Percentiles rank a stretch among this genome's conserved stretches.
phyloP scores from a whole-genome alignment of 768 basidiomycete species.

The Agaricus blazei region DNA sequence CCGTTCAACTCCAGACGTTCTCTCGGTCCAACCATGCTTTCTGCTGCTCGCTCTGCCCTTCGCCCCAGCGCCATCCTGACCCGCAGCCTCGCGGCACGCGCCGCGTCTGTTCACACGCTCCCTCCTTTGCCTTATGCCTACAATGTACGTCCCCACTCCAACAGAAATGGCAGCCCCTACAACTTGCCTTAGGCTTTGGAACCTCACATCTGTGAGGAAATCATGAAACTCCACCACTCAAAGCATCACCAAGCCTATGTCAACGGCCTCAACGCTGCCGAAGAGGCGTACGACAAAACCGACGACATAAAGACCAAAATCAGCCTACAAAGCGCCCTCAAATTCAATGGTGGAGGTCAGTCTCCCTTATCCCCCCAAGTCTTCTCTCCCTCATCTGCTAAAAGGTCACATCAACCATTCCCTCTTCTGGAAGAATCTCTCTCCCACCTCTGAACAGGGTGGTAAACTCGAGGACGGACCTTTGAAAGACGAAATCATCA shows the following conservation, averaged over 20 bases:
- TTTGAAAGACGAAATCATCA: conserved; percentile 59
- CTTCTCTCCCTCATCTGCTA: neutral
- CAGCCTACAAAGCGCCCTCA: conserved; percentile 84
- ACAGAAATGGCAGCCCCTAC: neutral
- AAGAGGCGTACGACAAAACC: conserved; percentile 66
- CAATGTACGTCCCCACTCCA: conserved; percentile 29
- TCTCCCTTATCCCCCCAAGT: too few relatives aligned
- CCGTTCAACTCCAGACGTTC: neutral
- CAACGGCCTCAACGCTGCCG: conserved; percentile 87
- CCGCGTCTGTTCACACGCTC: conserved; percentile 38
- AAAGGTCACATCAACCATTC: conserved; percentile 91
- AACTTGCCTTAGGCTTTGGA: conserved; percentile 54
- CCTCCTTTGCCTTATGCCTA: conserved; percentile 76
- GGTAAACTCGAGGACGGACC: conserved; percentile 57
- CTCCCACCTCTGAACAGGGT: conserved; percentile 63
- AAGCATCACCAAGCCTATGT: conserved; percentile 97
- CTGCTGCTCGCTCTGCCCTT: conserved; percentile 4
- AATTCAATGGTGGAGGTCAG: conserved; percentile 93
- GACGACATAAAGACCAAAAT: conserved; percentile 74
- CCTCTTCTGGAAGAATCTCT: conserved; percentile 94
- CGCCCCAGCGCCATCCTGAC: neutral
- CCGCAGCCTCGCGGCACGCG: conserved; percentile 3
- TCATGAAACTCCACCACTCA: conserved; percentile 92
- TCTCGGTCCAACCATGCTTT: neutral
- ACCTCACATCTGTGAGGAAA: conserved; percentile 87